phyloP scores from a whole-genome alignment of 805 yeast species.

The Metschnikowia kofuensis region DNA sequence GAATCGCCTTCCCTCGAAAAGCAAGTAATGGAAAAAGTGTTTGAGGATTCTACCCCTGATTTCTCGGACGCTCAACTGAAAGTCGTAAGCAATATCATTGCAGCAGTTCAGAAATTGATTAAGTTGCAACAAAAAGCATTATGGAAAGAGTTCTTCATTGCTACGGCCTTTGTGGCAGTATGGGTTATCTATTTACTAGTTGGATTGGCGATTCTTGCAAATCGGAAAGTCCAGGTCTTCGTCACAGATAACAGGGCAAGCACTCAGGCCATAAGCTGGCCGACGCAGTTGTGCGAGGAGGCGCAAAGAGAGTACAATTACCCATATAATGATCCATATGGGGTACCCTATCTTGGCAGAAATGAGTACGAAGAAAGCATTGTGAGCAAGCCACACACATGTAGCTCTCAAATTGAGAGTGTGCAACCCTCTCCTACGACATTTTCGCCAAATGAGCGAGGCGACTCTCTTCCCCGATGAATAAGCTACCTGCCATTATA shows the following conservation, averaged over 20 bases:
- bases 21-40: constrained; percentile 40
- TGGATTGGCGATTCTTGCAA: constrained; percentile 25
- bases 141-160: constrained; percentile 45
- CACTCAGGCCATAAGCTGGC: constrained; percentile 11
- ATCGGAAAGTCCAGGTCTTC: neutral
- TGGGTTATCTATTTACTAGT: constrained; percentile 49
- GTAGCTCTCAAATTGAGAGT: neutral
- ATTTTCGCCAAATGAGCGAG: neutral
- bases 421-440: neutral
- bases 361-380: neutral
- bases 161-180: constrained; percentile 40
- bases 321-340: constrained; percentile 13
- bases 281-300: constrained; percentile 7
- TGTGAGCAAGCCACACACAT: neutral
- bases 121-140: constrained; percentile 33
- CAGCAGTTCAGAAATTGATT: constrained; percentile 25
- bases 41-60: constrained; percentile 43
- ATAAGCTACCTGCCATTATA: no score
- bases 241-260: neutral
- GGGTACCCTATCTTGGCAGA: neutral
- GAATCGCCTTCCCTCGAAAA: constrained; percentile 12
- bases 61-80: constrained; percentile 47
- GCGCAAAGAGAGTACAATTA: constrained; percentile 7
- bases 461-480: neutral
- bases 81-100: constrained; percentile 34